phyloP scores from a whole-genome alignment of 305 asterid genomes.

The Petunia hybrid region DNA sequence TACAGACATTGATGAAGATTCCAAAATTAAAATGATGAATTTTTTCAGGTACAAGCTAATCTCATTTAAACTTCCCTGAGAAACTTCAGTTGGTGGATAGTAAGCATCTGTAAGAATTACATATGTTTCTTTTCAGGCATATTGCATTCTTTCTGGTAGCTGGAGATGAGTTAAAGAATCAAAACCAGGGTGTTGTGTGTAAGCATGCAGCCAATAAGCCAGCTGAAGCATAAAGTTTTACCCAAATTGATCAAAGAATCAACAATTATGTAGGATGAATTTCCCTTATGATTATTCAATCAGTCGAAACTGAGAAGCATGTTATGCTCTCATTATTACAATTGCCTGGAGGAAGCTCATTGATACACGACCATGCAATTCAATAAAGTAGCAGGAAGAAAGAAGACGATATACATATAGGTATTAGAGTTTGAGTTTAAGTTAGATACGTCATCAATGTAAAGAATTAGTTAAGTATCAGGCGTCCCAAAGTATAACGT shows the following conservation, averaged over 20 bases:
- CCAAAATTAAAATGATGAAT: conserved; percentile 79
- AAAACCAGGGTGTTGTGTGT: conserved; percentile 55
- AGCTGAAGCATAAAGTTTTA: conserved; percentile 41
- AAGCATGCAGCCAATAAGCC: conserved; percentile 68
- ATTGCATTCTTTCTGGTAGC: conserved; percentile 96
- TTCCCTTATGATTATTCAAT: neutral
- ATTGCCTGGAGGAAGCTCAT: neutral
- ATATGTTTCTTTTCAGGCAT: conserved; percentile 55
- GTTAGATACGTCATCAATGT: no score
- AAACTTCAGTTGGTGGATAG: neutral
- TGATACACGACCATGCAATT: neutral
- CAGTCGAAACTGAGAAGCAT: neutral
- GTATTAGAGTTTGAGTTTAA: no score
- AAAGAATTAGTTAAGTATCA: no score
- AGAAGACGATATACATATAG: neutral
- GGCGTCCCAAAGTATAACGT: no score
- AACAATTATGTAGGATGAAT: neutral
- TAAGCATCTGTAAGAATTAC: neutral
- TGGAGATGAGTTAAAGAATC: conserved; percentile 82
- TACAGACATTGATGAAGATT: conserved; percentile 70
- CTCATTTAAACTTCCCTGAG: neutral
- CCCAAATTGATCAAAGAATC: conserved; percentile 23
- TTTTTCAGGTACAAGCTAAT: conserved; percentile 71
- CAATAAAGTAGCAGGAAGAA: neutral
- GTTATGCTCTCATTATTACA: neutral